These are phyloP conservation scores for Umbelopsis ramanniana DNA, from an alignment of 192 early-diverging fungal genomes.

Conservation along the genomic window DNA sequence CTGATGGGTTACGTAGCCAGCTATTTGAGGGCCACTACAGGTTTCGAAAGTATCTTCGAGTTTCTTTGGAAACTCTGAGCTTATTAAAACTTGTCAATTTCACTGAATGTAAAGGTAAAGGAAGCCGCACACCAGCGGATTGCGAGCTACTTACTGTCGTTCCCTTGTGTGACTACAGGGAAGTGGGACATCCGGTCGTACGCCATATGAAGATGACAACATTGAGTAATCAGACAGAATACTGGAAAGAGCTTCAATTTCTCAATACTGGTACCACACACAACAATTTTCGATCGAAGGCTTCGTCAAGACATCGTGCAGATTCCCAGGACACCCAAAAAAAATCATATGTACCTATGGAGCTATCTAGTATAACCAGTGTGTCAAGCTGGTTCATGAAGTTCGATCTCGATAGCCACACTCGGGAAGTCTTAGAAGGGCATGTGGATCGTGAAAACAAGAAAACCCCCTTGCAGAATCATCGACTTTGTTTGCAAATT, in stretches of 20 bases:
- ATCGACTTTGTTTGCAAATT: not conserved
- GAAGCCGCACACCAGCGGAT: not conserved
- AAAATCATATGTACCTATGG: no score
- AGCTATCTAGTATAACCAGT: not conserved
- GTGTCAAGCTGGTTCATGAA: slow-evolving; percentile 4
- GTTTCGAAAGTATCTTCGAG: not conserved
- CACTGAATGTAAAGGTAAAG: not conserved
- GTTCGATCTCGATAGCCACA: not conserved
- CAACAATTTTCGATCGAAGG: not conserved
- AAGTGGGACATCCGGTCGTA: not conserved
- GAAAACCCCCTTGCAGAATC: not conserved
- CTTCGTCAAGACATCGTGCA: not conserved
- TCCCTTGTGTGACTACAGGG: not conserved
- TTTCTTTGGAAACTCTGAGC: not conserved
- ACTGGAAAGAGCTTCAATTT: slow-evolving; percentile 11
- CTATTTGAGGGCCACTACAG: not conserved
- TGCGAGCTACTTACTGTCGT: not conserved
- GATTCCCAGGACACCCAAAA: not conserved
- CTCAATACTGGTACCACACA: not conserved
- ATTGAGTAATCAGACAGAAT: not conserved
- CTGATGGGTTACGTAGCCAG: not conserved
- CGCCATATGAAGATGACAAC: not conserved
- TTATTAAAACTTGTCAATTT: not conserved
- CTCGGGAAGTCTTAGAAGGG: not conserved
- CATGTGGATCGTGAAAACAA: slow-evolving; percentile 3